These are phyloP conservation scores for Viridothelium virens DNA, from an alignment of 495 filamentous ascomycete species.

Conservation along the genomic window DNA sequence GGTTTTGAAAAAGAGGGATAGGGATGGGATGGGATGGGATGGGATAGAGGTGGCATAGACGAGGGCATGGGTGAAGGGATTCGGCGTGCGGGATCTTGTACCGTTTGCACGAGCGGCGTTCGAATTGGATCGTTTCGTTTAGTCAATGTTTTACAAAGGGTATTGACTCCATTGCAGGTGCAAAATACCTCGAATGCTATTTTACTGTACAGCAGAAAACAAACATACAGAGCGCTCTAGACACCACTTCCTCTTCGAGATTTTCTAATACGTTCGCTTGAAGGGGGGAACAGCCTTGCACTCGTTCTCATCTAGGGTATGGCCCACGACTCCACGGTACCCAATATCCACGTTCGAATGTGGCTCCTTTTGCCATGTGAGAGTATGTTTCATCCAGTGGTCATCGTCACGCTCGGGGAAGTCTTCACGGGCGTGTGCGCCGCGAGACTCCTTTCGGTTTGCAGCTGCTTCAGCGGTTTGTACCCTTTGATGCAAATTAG, in stretches of 20 bases:
- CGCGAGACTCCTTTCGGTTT: slow-evolving; percentile 88
- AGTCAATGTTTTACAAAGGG: not conserved
- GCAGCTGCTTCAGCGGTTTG: slow-evolving; percentile 85
- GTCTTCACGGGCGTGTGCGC: slow-evolving; percentile 92
- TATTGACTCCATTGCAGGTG: not conserved
- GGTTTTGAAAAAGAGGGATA: not conserved
- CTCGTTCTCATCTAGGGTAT: slow-evolving; percentile 39
- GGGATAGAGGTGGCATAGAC: not conserved
- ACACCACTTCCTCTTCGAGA: not conserved
- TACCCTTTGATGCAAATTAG: slow-evolving; percentile 32
- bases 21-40: not conserved
- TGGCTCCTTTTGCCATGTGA: slow-evolving; percentile 80
- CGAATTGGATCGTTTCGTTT: not conserved
- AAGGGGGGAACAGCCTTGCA: slow-evolving; percentile 39
- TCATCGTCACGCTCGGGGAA: slow-evolving; percentile 86
- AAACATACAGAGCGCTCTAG: not conserved
- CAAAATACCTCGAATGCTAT: not conserved
- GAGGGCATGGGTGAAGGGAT: not conserved
- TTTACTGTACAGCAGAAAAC: not conserved
- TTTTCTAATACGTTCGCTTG: slow-evolving; percentile 35
- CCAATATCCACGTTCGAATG: slow-evolving; percentile 35
- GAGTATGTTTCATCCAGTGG: slow-evolving; percentile 98
- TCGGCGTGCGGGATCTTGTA: not conserved
- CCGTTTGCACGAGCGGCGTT: not conserved
- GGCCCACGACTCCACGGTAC: slow-evolving; percentile 30